Evolutionary conservation across 169 alveolate genomes (phyloP), one percentile per base, ranked within the genome.

Genomic region (Plasmodium chabaudi): DNA sequence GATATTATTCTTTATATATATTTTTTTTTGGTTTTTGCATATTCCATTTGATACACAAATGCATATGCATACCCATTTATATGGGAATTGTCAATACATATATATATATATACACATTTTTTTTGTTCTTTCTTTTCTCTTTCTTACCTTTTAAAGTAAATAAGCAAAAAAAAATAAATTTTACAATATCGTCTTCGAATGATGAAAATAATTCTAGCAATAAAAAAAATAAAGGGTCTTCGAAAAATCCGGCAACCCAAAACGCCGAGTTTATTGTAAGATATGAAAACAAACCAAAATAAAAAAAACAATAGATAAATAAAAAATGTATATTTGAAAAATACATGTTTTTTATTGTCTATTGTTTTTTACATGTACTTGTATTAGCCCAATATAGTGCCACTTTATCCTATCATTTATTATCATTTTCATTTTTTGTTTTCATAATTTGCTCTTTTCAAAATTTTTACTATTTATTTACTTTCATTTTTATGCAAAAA

Each of bases 151-250:
- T 5, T 51, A 21, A 47, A 55, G 79, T 59, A 42, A 77, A 77
- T 56, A 77, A 77, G 49, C 89, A 77, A 57, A 77, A 77, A 21
- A 64, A 77, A 65, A 77, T 64, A 51, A 77, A 77, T 77, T 77
- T 77, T 55, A 42, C 77, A 6, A 46, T 75, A 53, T 63, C 67
- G 12, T 70, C 89, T 12, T 65, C 89, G 44, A 56, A 42, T 39
- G 89, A 68, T 23, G 89, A 59, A 77, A 68, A 77, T 69, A 57
- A 17, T 64, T 56, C 64, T 39, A 67, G 23, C 64, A 77, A 68
- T 23, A 69, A 65, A 47, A 77, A 77, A 77, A 77, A 65, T 57
- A 59, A 77, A 17, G 61, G 25, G n/a, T 53, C 89, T 25, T 65
- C 89, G n/a, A 77, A 64, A 56, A 56, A 57, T 13, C 44, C 64